Base-by-base conservation (phyloP, 2,329 filamentous ascomycete genomes). In the Phialophora verrucosa region DNA sequence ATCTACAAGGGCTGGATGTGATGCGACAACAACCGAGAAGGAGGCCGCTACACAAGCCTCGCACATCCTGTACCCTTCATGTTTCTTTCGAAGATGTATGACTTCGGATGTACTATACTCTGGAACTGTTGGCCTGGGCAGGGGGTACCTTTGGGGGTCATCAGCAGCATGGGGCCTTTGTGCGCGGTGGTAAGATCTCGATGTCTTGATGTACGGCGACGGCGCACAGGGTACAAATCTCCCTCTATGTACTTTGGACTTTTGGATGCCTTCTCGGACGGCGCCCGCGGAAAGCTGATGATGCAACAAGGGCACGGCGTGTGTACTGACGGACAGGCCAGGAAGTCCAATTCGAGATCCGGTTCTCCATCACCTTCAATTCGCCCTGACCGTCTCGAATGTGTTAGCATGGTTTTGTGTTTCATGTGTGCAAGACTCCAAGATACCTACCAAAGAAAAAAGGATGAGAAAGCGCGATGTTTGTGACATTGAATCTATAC, bases 221-320 rank as follows among this genome's bases (percentile, higher is more conserved):
- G 23, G 49, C 23, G 49, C 49, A 12, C 23, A 14, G 49, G 49
- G 25, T 51, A 51, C 49, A 27, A 23, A 51, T 51, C 49, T 51
- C 49, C 23, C 27, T 27, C 49, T 51, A 35, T 35, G 32, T 35
- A 51, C 49, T 51, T 27, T 51, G 23, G 49, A 4, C n/a, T 14
- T 27, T 29, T 51, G 49, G 7, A 14, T 29, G 49, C 1, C 49
- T 3, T 23, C 38, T 44, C 6, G 17, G 7, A 44, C 17, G 38
- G 38, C 38, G 32, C 32, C 32, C 32, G 11, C 11, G 32, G 32
- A 35, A 11, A 35, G 32, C 3, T 12, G 10, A 35, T 12, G 10
- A 35, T 35, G 32, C 2, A 12, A 35, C 32, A 12, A 35, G 32
- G 32, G 32, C 32, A 35, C 32, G 11, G 32, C 10, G 10, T 35